Evolutionary conservation across 225 moss, liverwort and hornwort genomes (phyloP).

Genomic region (Sphagnum tenellum): DNA sequence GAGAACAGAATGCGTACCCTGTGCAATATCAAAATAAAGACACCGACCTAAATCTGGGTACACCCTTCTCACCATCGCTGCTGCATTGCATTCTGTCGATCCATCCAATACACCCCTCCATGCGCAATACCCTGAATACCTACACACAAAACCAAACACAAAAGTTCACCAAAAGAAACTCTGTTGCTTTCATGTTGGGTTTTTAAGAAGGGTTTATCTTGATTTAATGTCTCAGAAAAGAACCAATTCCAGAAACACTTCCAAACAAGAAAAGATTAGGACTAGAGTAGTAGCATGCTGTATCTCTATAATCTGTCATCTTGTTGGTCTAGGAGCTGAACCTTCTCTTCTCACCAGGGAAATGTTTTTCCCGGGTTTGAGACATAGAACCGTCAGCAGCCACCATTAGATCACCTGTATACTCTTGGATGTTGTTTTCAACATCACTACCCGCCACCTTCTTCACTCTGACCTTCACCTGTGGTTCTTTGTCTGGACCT

Average conservation of each 20-base stretch:
- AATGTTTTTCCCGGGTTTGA: slow-evolving; percentile 52
- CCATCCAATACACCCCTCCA: slow-evolving; percentile 83
- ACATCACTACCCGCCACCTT: slow-evolving; percentile 7
- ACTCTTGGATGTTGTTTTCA: slow-evolving; percentile 17
- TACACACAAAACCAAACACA: slow-evolving; percentile 5
- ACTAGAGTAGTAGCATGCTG: no score
- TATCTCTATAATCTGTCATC: no score
- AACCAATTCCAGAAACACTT: no score
- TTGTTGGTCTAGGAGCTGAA: slow-evolving; percentile 1
- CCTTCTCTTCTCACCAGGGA: slow-evolving; percentile 59
- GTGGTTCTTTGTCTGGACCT: slow-evolving; percentile 11
- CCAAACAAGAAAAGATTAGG: no score
- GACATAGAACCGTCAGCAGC: slow-evolving; percentile 86
- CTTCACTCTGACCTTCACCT: slow-evolving; percentile 47
- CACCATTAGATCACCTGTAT: slow-evolving; percentile 66
- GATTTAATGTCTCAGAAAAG: no score
- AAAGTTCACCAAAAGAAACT: no score
- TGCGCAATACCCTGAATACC: slow-evolving; percentile 85
- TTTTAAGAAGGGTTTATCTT: no score
- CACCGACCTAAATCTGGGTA: slow-evolving; percentile 58
- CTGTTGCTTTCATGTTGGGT: no score
- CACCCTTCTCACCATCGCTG: slow-evolving; percentile 10
- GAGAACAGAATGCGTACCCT: slow-evolving; percentile 57
- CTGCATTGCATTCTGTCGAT: slow-evolving; percentile 26
- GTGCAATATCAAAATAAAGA: slow-evolving; percentile 68